phyloP scores from a whole-genome alignment of 2,329 filamentous ascomycete genomes.

The Falciphora oryzae region DNA sequence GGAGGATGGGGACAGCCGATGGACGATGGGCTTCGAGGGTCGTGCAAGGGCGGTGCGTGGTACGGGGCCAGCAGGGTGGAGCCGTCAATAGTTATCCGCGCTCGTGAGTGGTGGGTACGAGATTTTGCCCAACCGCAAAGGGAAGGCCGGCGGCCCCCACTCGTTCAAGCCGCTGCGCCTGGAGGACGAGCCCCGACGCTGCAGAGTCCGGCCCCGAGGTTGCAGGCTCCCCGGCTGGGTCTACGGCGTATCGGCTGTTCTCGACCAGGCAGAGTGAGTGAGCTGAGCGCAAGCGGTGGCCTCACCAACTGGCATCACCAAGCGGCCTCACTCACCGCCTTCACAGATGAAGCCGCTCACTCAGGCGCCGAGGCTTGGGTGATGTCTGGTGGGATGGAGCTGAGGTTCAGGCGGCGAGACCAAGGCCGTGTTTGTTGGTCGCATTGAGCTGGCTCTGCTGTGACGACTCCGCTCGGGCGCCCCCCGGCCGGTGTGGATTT shows the following conservation, averaged over 20 bases:
- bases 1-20: slow-evolving; percentile 1
- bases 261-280: too few relatives aligned
- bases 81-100: neutral
- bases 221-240: too few relatives aligned
- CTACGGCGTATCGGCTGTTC: too few relatives aligned
- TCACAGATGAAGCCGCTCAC: too few relatives aligned
- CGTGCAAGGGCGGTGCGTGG: neutral
- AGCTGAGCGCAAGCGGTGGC: too few relatives aligned
- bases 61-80: neutral
- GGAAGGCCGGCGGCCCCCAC: neutral
- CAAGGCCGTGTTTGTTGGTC: neutral
- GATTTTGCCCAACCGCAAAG: neutral
- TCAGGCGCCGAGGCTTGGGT: neutral
- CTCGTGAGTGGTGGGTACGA: neutral
- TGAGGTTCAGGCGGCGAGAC: neutral
- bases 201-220: too few relatives aligned
- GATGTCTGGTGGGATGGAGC: neutral
- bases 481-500: too few relatives aligned
- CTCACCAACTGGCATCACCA: too few relatives aligned
- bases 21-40: neutral
- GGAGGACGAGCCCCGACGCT: too few relatives aligned
- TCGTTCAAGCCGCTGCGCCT: neutral
- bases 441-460: neutral
- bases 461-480: neutral
- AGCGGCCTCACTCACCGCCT: too few relatives aligned